Evolutionary conservation across 805 yeast species (phyloP).

Genomic region (Metschnikowia aberdeeniae): DNA sequence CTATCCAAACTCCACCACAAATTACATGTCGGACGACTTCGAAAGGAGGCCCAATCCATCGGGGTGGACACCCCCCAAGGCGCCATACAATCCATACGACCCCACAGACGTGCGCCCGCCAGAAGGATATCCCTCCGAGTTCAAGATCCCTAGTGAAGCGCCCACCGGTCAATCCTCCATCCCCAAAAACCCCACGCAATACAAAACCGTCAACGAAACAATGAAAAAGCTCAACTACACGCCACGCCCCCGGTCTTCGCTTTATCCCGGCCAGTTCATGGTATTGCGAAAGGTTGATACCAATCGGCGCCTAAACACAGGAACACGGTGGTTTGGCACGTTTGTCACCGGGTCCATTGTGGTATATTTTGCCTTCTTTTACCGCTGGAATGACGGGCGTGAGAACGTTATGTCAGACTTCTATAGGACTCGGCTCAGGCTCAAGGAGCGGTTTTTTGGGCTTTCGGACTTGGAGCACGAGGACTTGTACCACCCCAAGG

Average conservation of each 20-base stretch:
- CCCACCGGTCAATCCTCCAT: constrained; percentile 51
- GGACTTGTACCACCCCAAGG: constrained; percentile 52
- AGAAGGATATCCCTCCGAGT: constrained; percentile 84
- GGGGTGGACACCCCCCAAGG: constrained; percentile 78
- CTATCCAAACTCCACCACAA: not conserved
- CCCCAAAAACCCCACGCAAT: constrained; percentile 67
- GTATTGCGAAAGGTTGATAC: constrained; percentile 58
- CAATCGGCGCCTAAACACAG: constrained; percentile 50
- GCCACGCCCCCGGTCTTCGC: constrained; percentile 69
- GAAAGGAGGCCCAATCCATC: constrained; percentile 70
- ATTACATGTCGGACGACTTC: constrained; percentile 23
- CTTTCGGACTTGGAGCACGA: constrained; percentile 57
- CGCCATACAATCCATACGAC: constrained; percentile 85
- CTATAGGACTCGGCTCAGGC: constrained; percentile 55
- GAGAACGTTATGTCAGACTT: constrained; percentile 71
- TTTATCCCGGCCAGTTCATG: constrained; percentile 77
- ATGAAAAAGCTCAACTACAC: constrained; percentile 71
- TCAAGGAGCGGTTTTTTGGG: constrained; percentile 53
- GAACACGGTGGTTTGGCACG: constrained; percentile 56
- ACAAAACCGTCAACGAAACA: constrained; percentile 64
- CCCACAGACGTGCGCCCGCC: constrained; percentile 74
- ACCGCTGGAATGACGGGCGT: constrained; percentile 81
- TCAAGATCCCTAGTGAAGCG: constrained; percentile 57
- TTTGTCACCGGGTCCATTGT: constrained; percentile 46
- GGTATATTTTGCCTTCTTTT: constrained; percentile 63